Evolutionary conservation across 2,329 filamentous ascomycete genomes (phyloP).

Genomic region (Chaetomium globosum): DNA sequence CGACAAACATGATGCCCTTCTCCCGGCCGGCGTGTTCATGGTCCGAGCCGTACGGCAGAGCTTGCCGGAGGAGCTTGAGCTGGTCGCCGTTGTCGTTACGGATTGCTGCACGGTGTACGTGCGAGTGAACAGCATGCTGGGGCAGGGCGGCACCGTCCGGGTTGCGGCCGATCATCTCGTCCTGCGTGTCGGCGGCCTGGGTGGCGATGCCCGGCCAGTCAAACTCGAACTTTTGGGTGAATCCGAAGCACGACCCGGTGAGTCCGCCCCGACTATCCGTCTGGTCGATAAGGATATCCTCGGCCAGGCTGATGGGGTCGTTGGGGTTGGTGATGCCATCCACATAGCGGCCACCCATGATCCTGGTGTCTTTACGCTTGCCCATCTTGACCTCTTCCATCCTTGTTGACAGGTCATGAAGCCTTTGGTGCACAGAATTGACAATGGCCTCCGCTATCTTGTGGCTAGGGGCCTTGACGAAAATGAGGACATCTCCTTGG

Average conservation of each 20-base stretch:
- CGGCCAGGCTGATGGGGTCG: background rate
- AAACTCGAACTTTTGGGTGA: constrained; percentile 2
- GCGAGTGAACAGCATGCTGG: background rate
- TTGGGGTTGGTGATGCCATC: background rate
- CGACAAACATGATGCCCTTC: constrained; percentile 9
- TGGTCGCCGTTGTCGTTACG: background rate
- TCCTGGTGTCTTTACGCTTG: background rate
- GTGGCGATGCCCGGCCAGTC: constrained; percentile 10
- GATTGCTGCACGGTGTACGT: background rate
- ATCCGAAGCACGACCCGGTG: background rate
- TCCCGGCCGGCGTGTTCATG: background rate
- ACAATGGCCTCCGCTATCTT: background rate
- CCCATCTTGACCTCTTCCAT: background rate
- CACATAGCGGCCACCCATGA: background rate
- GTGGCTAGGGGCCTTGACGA: background rate
- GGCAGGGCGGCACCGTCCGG: constrained; percentile 3
- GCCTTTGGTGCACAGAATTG: background rate
- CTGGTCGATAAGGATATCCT: background rate
- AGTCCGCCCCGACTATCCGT: background rate
- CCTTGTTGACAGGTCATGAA: background rate
- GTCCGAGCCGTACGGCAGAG: constrained; percentile 1
- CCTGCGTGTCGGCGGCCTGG: constrained; percentile 9
- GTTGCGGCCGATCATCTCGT: constrained; percentile 10
- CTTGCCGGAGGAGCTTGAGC: background rate
- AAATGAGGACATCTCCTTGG: background rate